Evolutionary conservation across 768 basidiomycete genomes (phyloP).

Genomic region (Leucosporidium scottii): DNA sequence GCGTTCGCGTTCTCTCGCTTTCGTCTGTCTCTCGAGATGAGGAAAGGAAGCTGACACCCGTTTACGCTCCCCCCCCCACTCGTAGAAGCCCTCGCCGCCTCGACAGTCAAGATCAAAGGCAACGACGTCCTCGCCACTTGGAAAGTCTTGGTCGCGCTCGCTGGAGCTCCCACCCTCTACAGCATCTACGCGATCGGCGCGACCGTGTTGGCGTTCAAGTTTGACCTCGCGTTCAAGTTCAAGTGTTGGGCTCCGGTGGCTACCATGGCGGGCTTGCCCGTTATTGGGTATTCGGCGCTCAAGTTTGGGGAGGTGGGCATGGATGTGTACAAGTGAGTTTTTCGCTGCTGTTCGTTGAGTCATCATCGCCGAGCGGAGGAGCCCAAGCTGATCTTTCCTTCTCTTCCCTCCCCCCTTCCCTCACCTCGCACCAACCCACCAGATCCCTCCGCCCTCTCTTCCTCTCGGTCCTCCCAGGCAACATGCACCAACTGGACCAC

Average conservation of each 20-base stretch:
- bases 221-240: constrained; percentile 57
- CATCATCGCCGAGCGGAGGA: too few relatives aligned
- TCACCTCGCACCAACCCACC: not conserved
- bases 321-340: constrained; percentile 83
- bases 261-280: constrained; percentile 65
- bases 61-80: not conserved
- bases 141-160: constrained; percentile 92
- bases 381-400: too few relatives aligned
- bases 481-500: constrained; percentile 68
- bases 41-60: not conserved
- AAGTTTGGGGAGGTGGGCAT: constrained; percentile 97
- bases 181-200: constrained; percentile 72
- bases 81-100: constrained; percentile 88
- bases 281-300: constrained; percentile 84
- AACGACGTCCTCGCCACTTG: constrained; percentile 94
- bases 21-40: not conserved
- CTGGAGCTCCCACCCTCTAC: constrained; percentile 81
- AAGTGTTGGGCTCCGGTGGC: constrained; percentile 69
- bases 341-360: too few relatives aligned
- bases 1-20: constrained; percentile 18
- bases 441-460: constrained; percentile 87
- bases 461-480: constrained; percentile 79
- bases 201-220: constrained; percentile 61
- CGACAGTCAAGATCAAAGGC: constrained; percentile 89
- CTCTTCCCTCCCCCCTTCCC: not conserved